A percentile compares a stretch with the other conserved stretches of the same genome.
phyloP scores from a whole-genome alignment of 306 rosid species.

The Cucurbita argyrosperma region DNA sequence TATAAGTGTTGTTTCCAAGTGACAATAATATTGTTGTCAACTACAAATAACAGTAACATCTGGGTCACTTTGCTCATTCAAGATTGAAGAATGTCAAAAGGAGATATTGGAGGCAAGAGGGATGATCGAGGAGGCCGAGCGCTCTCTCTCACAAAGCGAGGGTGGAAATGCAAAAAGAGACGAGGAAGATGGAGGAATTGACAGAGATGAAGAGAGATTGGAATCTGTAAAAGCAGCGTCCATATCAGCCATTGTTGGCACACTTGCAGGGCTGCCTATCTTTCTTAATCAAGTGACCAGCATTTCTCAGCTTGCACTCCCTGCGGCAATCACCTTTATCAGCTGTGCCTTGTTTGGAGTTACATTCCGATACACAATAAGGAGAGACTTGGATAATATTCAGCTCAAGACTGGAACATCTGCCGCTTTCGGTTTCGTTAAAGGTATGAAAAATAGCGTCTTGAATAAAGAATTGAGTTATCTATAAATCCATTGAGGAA shows the following conservation, averaged over 20 bases:
- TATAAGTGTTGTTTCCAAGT: background rate
- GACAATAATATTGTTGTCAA: background rate
- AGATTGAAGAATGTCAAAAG: conserved; percentile 74
- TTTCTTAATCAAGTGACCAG: conserved; percentile 33
- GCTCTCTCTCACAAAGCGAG: conserved; percentile 27
- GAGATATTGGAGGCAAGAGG: conserved; percentile 66
- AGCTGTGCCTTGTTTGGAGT: conserved; percentile 72
- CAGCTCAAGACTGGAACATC: conserved; percentile 75
- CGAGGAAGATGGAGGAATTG: conserved; percentile 20
- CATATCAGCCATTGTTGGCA: conserved; percentile 55
- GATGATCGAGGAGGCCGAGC: conserved; percentile 61
- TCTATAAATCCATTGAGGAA: background rate
- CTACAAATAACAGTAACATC: background rate
- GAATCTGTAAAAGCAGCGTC: conserved; percentile 67
- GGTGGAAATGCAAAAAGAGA: conserved; percentile 12
- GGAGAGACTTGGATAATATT: conserved; percentile 62
- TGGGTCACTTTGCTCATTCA: background rate
- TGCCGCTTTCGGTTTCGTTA: conserved; percentile 78
- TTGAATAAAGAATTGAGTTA: background rate
- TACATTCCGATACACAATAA: conserved; percentile 51
- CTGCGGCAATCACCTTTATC: conserved; percentile 42
- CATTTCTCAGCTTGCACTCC: conserved; percentile 40
- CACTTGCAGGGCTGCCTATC: conserved; percentile 52
- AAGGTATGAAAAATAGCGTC: conserved; percentile 29
- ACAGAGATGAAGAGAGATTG: conserved; percentile 48